phyloP scores from a whole-genome alignment of 495 filamentous ascomycete species.

The Penicillium diatomitis region DNA sequence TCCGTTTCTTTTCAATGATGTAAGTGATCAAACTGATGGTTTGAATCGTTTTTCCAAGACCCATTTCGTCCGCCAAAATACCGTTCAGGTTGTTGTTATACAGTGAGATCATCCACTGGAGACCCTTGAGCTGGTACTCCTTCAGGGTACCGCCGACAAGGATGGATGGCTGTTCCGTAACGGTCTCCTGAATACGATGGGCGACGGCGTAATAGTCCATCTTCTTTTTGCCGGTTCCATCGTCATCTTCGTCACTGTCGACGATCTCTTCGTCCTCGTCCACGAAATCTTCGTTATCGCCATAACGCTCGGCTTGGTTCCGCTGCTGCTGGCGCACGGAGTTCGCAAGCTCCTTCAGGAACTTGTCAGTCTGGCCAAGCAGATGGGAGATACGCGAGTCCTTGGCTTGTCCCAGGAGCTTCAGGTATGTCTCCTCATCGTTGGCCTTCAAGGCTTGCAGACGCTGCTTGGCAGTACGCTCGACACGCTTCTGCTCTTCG shows the following conservation, averaged over 20 bases:
- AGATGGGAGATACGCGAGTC: constrained; percentile 98
- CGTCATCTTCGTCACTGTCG: constrained; percentile 58
- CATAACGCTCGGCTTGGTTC: constrained; percentile 66
- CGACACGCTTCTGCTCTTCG: constrained; percentile 95
- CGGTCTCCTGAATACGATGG: constrained; percentile 87
- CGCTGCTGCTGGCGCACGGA: constrained; percentile 92
- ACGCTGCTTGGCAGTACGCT: constrained; percentile 97
- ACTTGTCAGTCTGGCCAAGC: constrained; percentile 90
- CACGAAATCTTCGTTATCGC: constrained; percentile 48
- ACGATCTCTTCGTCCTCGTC: constrained; percentile 62
- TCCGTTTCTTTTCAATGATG: constrained; percentile 89
- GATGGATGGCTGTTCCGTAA: constrained; percentile 70
- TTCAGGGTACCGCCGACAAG: constrained; percentile 88
- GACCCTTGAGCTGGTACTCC: constrained; percentile 94
- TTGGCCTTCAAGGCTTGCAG: constrained; percentile 96
- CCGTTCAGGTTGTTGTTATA: constrained; percentile 99
- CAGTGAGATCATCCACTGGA: constrained; percentile 98
- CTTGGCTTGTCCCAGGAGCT: constrained; percentile 93
- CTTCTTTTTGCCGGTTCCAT: constrained; percentile 60
- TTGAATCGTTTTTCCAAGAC: constrained; percentile 98
- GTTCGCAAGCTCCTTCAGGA: constrained; percentile 86
- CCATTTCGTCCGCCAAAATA: constrained; percentile 98
- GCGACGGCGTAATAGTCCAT: constrained; percentile 98
- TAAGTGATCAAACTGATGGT: constrained; percentile 97
- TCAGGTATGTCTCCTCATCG: constrained; percentile 97